Conservation (phyloP, 2,329 filamentous ascomycete genomes). For the Aspergillus tanneri region DNA sequence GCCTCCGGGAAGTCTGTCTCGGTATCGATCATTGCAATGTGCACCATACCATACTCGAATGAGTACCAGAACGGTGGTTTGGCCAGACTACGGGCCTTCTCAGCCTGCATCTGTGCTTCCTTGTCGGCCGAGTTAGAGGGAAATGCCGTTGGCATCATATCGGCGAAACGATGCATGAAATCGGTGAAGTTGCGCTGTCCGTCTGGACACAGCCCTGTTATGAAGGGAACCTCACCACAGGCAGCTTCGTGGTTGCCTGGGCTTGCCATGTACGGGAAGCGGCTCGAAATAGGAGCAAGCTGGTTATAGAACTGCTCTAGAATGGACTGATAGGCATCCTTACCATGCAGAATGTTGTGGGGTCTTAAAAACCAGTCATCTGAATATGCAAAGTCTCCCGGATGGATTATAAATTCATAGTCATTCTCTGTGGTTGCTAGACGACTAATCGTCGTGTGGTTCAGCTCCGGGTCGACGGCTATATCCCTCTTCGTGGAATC, state of each 20-base stretch:
- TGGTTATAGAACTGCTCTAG: constrained; percentile 59
- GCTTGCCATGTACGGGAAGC: constrained; percentile 57
- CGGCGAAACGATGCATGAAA: constrained; percentile 56
- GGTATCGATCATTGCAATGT: constrained; percentile 57
- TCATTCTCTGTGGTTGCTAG: constrained; percentile 54
- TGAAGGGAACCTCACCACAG: constrained; percentile 40
- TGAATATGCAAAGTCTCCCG: constrained; percentile 56
- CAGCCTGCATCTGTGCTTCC: constrained; percentile 46
- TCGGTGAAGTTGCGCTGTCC: constrained; percentile 63
- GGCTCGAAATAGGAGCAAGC: constrained; percentile 53
- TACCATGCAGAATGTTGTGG: constrained; percentile 50
- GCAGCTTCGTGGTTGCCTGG: constrained; percentile 62
- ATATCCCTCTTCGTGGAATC: constrained; percentile 49
- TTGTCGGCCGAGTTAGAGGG: constrained; percentile 48
- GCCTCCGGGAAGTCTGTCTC: constrained; percentile 57
- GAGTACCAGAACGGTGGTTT: constrained; percentile 61
- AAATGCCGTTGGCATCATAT: constrained; percentile 54
- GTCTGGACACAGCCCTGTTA: constrained; percentile 28
- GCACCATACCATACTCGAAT: constrained; percentile 60
- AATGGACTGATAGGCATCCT: constrained; percentile 57
- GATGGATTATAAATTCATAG: constrained; percentile 52
- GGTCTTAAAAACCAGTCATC: constrained; percentile 56
- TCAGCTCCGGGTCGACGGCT: constrained; percentile 53
- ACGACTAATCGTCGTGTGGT: constrained; percentile 59
- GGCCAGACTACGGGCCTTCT: constrained; percentile 47